A percentile compares a stretch with the other conserved stretches of the same genome.
These are phyloP conservation scores for Fomitiporia mediterranea DNA, from an alignment of 1,284 basidiomycete species.

Conservation along the genomic window DNA sequence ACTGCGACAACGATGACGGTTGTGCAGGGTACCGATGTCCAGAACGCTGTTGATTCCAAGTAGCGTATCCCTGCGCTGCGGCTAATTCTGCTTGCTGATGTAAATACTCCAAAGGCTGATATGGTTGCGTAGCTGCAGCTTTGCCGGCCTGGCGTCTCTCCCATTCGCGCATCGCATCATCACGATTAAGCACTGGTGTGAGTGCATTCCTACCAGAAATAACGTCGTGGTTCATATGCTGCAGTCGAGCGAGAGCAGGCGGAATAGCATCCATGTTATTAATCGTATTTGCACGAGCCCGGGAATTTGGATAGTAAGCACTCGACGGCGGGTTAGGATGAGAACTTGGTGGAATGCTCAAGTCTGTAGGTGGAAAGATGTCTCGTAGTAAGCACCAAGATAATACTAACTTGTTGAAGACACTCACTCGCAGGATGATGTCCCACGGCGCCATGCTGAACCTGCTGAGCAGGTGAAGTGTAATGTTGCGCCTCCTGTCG, in stretches of 20 bases:
- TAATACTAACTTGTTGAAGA: background rate
- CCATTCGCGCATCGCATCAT: conserved; percentile 89
- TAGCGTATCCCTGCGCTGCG: conserved; percentile 51
- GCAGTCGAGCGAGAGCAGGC: conserved; percentile 82
- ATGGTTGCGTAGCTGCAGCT: conserved; percentile 58
- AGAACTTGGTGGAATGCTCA: conserved; percentile 32
- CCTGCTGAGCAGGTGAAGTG: conserved; percentile 8
- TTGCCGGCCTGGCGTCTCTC: conserved; percentile 75
- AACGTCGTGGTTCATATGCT: conserved; percentile 85
- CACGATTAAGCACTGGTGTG: conserved; percentile 85
- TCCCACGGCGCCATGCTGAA: conserved; percentile 11
- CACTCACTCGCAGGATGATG: conserved; percentile 8
- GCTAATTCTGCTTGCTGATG: conserved; percentile 90
- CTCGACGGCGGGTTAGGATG: conserved; percentile 54
- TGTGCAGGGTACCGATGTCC: conserved; percentile 50
- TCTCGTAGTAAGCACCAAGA: background rate
- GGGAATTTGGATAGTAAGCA: conserved; percentile 66
- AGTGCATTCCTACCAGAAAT: conserved; percentile 77
- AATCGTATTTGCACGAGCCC: conserved; percentile 83
- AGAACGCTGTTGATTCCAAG: conserved; percentile 40
- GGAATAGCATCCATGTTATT: conserved; percentile 88
- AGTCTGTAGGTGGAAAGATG: background rate
- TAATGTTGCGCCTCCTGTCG: conserved; percentile 16
- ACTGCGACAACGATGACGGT: conserved; percentile 65
- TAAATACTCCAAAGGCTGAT: conserved; percentile 83